Conservation (phyloP, 2,329 filamentous ascomycete species). For the Calonectria crousiana region DNA sequence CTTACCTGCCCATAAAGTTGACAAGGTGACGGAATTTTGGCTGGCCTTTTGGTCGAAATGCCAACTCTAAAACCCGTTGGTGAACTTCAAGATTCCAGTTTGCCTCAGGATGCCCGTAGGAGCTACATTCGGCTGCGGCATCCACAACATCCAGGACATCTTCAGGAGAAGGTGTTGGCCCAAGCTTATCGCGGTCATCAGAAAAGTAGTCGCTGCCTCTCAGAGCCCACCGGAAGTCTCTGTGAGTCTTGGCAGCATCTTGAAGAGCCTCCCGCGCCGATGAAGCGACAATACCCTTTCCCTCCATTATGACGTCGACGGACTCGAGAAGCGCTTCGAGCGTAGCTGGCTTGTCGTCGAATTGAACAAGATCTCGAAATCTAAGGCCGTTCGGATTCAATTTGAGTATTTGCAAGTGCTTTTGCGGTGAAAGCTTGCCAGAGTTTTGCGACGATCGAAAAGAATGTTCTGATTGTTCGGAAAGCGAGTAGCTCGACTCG, state of each 20-base stretch:
- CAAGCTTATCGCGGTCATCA: not conserved
- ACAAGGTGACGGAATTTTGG: slow-evolving; percentile 13
- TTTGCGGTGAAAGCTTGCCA: slow-evolving; percentile 11
- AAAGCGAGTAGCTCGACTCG: slow-evolving; percentile 20
- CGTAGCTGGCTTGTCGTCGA: not conserved
- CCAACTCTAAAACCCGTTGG: slow-evolving; percentile 19
- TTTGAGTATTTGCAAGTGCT: slow-evolving; percentile 12
- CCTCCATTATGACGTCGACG: slow-evolving; percentile 10
- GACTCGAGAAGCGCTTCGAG: not conserved
- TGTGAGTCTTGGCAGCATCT: not conserved
- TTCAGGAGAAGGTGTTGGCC: slow-evolving; percentile 20
- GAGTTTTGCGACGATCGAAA: not conserved
- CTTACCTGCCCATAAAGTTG: slow-evolving; percentile 28
- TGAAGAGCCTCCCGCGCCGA: not conserved
- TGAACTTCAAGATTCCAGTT: slow-evolving; percentile 29
- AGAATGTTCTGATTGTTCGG: not conserved
- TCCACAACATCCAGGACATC: slow-evolving; percentile 8
- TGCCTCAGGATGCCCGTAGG: slow-evolving; percentile 2
- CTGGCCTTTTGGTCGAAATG: slow-evolving; percentile 17
- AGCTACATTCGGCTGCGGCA: slow-evolving; percentile 21
- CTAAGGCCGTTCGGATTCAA: not conserved
- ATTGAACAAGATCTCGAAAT: slow-evolving; percentile 11
- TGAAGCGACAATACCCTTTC: slow-evolving; percentile 6
- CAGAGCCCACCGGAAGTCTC: not conserved
- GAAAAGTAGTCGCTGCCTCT: slow-evolving; percentile 16